Percentiles rank a stretch among this genome's conserved stretches.
These are phyloP conservation scores for Amborella trichopoda DNA, from an alignment of 164 flowering plant species.

Conservation along the genomic window DNA sequence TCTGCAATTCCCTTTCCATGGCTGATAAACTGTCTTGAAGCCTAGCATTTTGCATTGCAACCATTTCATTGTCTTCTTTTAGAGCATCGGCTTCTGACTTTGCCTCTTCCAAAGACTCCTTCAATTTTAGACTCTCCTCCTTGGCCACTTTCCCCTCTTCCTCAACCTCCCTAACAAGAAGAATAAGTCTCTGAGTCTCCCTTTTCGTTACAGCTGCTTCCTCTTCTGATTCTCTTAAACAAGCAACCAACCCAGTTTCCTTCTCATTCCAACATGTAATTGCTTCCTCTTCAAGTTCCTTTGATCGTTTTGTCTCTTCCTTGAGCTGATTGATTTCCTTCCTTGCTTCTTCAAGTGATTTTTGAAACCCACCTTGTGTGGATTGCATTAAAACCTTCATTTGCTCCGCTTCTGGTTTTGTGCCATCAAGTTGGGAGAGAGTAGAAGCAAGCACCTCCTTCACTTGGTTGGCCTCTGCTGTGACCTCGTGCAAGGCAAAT, in stretches of 20 bases:
- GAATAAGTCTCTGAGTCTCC: constrained; percentile 29
- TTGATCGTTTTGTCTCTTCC: constrained; percentile 42
- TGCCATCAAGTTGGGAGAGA: constrained; percentile 23
- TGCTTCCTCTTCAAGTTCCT: constrained; percentile 68
- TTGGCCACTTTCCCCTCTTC: constrained; percentile 23
- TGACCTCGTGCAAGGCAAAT: constrained; percentile 58
- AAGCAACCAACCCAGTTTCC: constrained; percentile 56
- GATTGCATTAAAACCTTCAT: constrained; percentile 16
- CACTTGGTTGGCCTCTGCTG: constrained; percentile 32
- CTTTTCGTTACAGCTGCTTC: constrained; percentile 26
- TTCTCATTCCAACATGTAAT: constrained; percentile 55
- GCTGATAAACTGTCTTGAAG: constrained; percentile 55
- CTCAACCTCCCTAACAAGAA: constrained; percentile 27
- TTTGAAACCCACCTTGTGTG: constrained; percentile 25
- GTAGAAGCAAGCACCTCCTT: constrained; percentile 34
- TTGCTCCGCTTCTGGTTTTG: constrained; percentile 27
- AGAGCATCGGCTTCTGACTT: constrained; percentile 67
- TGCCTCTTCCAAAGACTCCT: constrained; percentile 86
- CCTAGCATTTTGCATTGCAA: constrained; percentile 51
- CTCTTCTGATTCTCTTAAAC: constrained; percentile 61
- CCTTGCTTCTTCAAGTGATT: constrained; percentile 31
- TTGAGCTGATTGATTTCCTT: constrained; percentile 37
- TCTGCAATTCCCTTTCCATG: constrained; percentile 36
- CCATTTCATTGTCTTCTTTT: constrained; percentile 72
- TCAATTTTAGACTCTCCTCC: constrained; percentile 50